These are phyloP conservation scores for Magnaporthiopsis incrustans DNA, from an alignment of 2,329 filamentous ascomycete genomes.

Conservation along the genomic window DNA sequence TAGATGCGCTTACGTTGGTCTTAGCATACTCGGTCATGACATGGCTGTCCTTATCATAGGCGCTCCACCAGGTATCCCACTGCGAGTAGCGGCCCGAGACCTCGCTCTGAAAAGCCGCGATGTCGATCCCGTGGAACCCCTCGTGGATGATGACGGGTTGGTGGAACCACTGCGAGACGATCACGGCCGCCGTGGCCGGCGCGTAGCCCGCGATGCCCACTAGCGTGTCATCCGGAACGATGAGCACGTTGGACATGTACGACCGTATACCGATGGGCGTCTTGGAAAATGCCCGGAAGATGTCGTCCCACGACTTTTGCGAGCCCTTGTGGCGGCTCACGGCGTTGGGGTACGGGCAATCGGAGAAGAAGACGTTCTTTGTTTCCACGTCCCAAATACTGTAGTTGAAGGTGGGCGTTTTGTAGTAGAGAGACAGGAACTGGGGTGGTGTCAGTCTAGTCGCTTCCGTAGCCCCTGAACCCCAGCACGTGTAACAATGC, in stretches of 20 bases:
- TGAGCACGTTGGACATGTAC: neutral
- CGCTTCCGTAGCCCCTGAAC: no score
- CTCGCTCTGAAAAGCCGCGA: neutral
- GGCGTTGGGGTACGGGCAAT: neutral
- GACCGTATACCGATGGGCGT: neutral
- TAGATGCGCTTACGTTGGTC: neutral
- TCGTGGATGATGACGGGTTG: neutral
- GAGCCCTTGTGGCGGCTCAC: neutral
- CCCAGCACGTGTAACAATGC: neutral
- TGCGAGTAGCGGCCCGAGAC: neutral
- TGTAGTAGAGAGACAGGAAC: neutral
- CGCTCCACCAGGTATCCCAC: neutral
- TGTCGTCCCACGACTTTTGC: neutral
- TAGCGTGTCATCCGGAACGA: neutral
- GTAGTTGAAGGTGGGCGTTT: neutral
- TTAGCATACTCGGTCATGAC: neutral
- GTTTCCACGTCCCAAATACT: neutral
- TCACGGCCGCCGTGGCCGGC: neutral
- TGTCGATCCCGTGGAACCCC: neutral
- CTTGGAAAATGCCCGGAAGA: neutral
- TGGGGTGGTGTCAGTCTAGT: neutral
- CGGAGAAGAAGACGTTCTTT: neutral
- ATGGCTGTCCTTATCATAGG: neutral
- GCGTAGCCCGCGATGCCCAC: neutral
- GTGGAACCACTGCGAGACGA: neutral